Evolutionary conservation across 2,329 filamentous ascomycete genomes (phyloP), one percentile per base, ranked within the genome.

Genomic region (Dactylellina drechsleri): DNA sequence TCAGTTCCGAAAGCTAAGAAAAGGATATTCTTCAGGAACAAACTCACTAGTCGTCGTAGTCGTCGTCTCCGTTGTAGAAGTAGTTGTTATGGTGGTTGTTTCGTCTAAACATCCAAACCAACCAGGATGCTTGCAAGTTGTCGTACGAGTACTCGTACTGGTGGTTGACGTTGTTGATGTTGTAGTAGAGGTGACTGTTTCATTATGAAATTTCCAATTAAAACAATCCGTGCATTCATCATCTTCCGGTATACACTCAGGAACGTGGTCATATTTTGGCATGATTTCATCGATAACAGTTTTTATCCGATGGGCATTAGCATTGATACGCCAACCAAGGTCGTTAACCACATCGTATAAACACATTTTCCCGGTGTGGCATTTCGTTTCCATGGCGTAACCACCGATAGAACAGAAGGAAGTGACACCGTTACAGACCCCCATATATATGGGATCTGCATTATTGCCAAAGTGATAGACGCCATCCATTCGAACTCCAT

Each of bases 391-490:
- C 85, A 99, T 87, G 0, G 95, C 93, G 81, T 98, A 99, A 0
- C 95, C 95, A 1, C 89, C 94, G 79, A 96, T 89, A 0, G 93
- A 95, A 82, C 95, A 98, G 10, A 90, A 89, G 1, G 94, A 93
- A 1, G 92, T 93, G 1, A 92, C 92, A 36, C 91, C 92, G 79
- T 97, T 97, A 83, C 95, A 98, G 0, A 90, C 92, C 36, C 95
- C 95, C 84, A 97, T 93, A 80, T 90, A 99, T 40, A 99, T 89
- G 0, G 95, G 95, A 82, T 99, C 95, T 0, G 95, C 95, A 0
- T 93, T 98, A 80, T 98, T 93, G 2, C 95, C 95, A 81, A 97
- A 94, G 82, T 99, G 95, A 80, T 89, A 96, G 0, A 91, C 86
- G 12, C 92, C 93, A 0, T 92, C 96, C 79, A 88, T 87, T 86